phyloP scores from a whole-genome alignment of 352 stramenopile genomes.

The Globisporangium takayamanum region DNA sequence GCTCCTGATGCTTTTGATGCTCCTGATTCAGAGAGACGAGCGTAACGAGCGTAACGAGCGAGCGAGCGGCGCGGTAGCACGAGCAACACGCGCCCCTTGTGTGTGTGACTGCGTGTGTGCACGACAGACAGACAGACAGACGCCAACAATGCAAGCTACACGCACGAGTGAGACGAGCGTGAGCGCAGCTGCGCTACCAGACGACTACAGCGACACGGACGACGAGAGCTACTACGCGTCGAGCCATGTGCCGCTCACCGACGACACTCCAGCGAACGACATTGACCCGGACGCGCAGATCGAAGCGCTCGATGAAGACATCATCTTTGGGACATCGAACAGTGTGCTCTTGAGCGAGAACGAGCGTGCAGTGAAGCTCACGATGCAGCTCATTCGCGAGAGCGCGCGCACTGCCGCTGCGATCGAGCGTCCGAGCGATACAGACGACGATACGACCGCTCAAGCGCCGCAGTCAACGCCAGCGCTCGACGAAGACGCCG shows the following conservation, averaged over 20 bases:
- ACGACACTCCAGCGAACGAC: conserved; percentile 1
- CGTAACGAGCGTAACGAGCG: too few species aligned
- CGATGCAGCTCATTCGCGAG: conserved; percentile 64
- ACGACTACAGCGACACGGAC: conserved; percentile 14
- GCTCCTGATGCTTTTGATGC: too few species aligned
- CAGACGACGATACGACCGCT: conserved; percentile 7
- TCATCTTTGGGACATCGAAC: conserved; percentile 30
- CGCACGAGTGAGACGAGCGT: not conserved
- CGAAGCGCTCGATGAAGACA: conserved; percentile 48
- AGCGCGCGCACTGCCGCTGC: conserved; percentile 15
- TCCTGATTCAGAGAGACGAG: too few species aligned
- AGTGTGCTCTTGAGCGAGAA: conserved; percentile 18
- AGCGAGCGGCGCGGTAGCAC: too few species aligned
- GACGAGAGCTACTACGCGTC: conserved; percentile 7
- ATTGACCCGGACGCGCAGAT: conserved; percentile 46
- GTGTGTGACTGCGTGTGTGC: too few species aligned
- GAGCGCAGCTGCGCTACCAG: not conserved
- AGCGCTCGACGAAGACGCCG: conserved; percentile 9
- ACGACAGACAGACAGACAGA: not conserved
- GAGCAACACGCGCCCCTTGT: too few species aligned
- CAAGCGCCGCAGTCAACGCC: not conserved
- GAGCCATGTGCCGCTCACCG: not conserved
- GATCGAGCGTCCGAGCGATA: conserved; percentile 7
- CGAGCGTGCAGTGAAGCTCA: conserved; percentile 38
- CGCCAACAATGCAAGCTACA: not conserved